Base-by-base conservation (phyloP, 2,329 filamentous ascomycete genomes). In the Epicoccum nigrum region DNA sequence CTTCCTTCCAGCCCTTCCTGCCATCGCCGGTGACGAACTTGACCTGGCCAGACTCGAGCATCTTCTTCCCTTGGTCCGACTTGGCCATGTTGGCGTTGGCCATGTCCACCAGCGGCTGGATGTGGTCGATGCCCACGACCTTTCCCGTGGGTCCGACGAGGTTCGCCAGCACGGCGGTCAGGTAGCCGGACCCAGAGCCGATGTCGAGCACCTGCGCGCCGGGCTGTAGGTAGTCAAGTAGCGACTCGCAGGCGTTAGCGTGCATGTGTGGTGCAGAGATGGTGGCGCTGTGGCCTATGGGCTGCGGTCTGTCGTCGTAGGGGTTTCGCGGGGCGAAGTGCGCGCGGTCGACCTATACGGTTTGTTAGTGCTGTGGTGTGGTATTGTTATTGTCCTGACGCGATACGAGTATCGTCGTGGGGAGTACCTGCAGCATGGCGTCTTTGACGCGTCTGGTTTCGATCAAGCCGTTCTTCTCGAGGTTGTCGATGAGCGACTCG, bases 131-230 rank as follows among this genome's bases (percentile, higher is more conserved):
- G 12, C 79, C 79, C 7, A 80, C 68, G 2, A 81, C 77, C 13
- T 55, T 67, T 5, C 78, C 78, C 11, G 57, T 68, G 0, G 76
- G 76, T 28, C 73, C 85, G 1, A 88, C 86, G 0, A 96, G 79
- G 68, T 93, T 89, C 0, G 92, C 92, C 7, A 97, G 75, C 0
- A 97, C 86, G 64, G 95, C 91, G 4, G 92, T 96, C 11, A 99
- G 78, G 68, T 97, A 97, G 79, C 59, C 88, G 7, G 74, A 76
- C 8, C 78, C 78, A 9, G 69, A 75, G 5, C 79, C 79, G 19
- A 81, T 73, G 54, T 81, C 79, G 6, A 81, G 71, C 9, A 81
- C 78, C 17, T 63, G 63, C 3, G 79, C 74, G 17, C 77, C 77
- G 1, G 83, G 81, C 1, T 77, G 69, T 7, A 88, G 77, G 67